Conservation (phyloP, 768 basidiomycete genomes). For the Mycena polygramma region DNA sequence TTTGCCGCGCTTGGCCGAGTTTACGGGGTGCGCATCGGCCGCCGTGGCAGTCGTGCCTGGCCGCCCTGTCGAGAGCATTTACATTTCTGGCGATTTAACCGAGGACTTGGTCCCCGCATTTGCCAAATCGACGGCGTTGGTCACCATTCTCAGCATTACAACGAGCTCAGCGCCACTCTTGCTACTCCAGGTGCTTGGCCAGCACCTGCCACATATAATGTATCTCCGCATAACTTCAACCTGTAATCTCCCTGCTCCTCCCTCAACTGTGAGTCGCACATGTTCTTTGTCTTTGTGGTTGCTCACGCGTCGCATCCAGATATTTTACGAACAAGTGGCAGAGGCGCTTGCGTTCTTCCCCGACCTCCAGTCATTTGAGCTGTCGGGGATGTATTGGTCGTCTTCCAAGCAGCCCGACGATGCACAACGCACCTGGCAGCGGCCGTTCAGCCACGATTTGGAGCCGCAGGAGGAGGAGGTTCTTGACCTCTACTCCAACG, state of each 20-base stretch:
- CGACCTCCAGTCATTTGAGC: slow-evolving; percentile 76
- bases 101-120: slow-evolving; percentile 68
- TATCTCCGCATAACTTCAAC: slow-evolving; percentile 78
- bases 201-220: slow-evolving; percentile 69
- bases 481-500: slow-evolving; percentile 28
- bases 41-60: slow-evolving; percentile 72
- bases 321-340: slow-evolving; percentile 74
- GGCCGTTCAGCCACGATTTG: slow-evolving; percentile 49
- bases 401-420: slow-evolving; percentile 62
- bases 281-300: slow-evolving; percentile 35
- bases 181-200: slow-evolving; percentile 69
- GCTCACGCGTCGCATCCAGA: slow-evolving; percentile 50
- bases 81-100: slow-evolving; percentile 72
- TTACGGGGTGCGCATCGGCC: slow-evolving; percentile 71
- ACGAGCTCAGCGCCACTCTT: slow-evolving; percentile 69
- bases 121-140: slow-evolving; percentile 61
- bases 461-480: slow-evolving; percentile 21
- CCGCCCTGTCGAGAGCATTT: slow-evolving; percentile 73
- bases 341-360: slow-evolving; percentile 68
- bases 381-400: slow-evolving; percentile 83
- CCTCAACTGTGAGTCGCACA: slow-evolving; percentile 61
- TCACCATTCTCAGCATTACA: slow-evolving; percentile 70
- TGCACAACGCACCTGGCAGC: slow-evolving; percentile 64
- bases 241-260: slow-evolving; percentile 62
- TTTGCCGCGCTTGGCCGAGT: slow-evolving; percentile 64